phyloP scores from a whole-genome alignment of 176 grass and related monocot species.

The Cenchrus fungigraminus region DNA sequence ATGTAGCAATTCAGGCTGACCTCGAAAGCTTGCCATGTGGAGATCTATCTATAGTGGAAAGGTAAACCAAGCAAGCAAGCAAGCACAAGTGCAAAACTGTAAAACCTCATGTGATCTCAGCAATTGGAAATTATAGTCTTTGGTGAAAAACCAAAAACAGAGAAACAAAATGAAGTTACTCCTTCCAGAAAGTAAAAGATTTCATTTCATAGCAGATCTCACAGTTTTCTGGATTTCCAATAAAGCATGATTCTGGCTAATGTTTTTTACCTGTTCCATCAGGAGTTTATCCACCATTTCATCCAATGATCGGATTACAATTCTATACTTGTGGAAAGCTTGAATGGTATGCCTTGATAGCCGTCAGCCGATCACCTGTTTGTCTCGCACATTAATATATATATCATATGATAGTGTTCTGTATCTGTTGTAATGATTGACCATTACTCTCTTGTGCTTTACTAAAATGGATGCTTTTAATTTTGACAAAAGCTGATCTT shows the following conservation, averaged over 20 bases:
- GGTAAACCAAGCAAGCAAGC: neutral
- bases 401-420: conserved; percentile 18
- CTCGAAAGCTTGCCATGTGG: neutral
- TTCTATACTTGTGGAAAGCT: conserved; percentile 88
- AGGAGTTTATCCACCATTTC: conserved; percentile 86
- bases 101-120: neutral
- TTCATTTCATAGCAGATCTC: neutral
- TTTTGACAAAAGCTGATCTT: neutral
- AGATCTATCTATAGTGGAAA: neutral
- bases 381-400: neutral
- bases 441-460: conserved; percentile 22
- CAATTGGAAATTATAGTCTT: neutral
- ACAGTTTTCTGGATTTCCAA: neutral
- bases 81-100: neutral
- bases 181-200: neutral
- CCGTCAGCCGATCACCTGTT: conserved; percentile 16
- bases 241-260: conserved; percentile 18
- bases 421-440: conserved; percentile 8
- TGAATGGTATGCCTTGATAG: conserved; percentile 67
- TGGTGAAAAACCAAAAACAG: neutral
- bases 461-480: neutral
- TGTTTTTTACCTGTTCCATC: conserved; percentile 16
- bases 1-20: conserved; percentile 4
- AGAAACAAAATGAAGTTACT: neutral
- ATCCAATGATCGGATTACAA: conserved; percentile 89